Evolutionary conservation across 2,329 filamentous ascomycete species (phyloP).

Genomic region (Fusarium succisae): DNA sequence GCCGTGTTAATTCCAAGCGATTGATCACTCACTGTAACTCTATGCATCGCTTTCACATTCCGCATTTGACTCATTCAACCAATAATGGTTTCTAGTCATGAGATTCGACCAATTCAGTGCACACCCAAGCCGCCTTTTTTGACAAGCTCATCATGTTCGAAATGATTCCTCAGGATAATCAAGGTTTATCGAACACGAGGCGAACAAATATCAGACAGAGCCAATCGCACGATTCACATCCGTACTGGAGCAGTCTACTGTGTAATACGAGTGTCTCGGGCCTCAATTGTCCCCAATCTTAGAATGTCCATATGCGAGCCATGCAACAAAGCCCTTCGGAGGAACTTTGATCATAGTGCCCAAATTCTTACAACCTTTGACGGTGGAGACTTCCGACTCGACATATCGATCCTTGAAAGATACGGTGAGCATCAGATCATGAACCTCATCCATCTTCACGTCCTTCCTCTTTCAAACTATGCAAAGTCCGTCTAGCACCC

Average conservation of each 20-base stretch:
- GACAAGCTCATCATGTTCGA: accelerated
- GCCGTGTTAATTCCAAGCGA: neutral
- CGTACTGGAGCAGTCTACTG: neutral
- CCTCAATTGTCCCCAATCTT: too few species aligned
- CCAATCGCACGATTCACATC: neutral
- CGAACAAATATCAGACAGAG: accelerated
- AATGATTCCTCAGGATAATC: accelerated
- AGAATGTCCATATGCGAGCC: neutral
- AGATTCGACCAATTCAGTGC: accelerated
- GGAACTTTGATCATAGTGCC: neutral
- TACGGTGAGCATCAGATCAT: constrained; percentile 2
- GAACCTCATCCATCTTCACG: neutral
- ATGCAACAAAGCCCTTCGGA: neutral
- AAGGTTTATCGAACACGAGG: neutral
- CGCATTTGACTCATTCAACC: too few species aligned
- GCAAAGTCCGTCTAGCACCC: neutral
- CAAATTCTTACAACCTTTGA: neutral
- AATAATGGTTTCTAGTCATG: accelerated
- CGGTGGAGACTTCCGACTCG: neutral
- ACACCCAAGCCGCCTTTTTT: accelerated
- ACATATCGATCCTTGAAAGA: neutral
- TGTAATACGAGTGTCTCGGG: accelerated
- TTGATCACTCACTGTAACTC: neutral
- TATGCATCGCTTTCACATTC: neutral
- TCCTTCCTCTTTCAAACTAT: constrained; percentile 3